These are phyloP conservation scores for Ephemerocybe angulata DNA, from an alignment of 768 basidiomycete species.

Conservation along the genomic window DNA sequence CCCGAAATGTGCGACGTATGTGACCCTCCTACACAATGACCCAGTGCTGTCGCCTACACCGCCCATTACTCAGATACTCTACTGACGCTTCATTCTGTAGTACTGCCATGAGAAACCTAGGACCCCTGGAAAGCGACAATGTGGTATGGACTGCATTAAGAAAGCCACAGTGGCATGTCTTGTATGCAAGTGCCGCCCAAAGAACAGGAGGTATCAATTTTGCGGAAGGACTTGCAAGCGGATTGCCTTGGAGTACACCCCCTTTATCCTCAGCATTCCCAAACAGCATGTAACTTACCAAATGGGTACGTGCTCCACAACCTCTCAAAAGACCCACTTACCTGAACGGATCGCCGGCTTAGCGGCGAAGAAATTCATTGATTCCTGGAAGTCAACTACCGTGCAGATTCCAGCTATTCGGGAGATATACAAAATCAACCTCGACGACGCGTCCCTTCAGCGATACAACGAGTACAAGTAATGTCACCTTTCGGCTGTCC, in stretches of 20 bases:
- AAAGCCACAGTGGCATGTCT: conserved; percentile 24
- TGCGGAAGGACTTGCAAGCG: conserved; percentile 18
- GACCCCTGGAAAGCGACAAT: conserved; percentile 24
- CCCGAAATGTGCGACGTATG: too few species aligned
- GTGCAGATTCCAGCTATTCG: too few species aligned
- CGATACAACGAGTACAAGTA: not conserved
- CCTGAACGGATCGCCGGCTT: not conserved
- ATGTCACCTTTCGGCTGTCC: not conserved
- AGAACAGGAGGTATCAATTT: conserved; percentile 20
- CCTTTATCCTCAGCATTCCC: conserved; percentile 18
- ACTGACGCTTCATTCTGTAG: too few species aligned
- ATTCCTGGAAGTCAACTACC: too few species aligned
- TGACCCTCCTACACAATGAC: too few species aligned
- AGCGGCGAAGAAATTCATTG: not conserved
- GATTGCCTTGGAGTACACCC: conserved; percentile 17
- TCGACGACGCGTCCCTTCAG: too few species aligned
- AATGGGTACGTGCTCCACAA: conserved; percentile 15
- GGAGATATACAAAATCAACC: too few species aligned
- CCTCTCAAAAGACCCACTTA: not conserved
- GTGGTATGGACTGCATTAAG: conserved; percentile 19
- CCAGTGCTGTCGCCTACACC: too few species aligned
- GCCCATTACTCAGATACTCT: too few species aligned
- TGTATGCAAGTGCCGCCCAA: conserved; percentile 25
- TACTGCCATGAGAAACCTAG: too few species aligned
- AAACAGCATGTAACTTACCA: conserved; percentile 14